Base-by-base conservation (phyloP, 2,329 filamentous ascomycete genomes). In the Myriosclerotinia duriaeana region DNA sequence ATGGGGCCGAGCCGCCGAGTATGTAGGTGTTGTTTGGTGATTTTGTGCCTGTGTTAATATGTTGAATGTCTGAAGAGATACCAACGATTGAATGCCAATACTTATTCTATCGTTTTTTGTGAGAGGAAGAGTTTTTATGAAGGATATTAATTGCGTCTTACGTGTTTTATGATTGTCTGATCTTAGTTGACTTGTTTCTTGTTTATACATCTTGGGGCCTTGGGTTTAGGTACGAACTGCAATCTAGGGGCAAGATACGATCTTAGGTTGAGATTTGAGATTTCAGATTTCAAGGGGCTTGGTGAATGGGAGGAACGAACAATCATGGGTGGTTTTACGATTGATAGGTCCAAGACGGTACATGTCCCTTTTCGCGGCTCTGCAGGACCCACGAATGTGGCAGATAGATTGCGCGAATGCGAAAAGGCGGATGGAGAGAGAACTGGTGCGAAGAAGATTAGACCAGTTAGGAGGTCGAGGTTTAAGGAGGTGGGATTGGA, bases 401-500 rank as follows among this genome's bases (percentile, higher is more conserved):
- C 64, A 52, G 38, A 65, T 38, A 38, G 46, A 26, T 50, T 52
- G 46, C 42, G 63, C 42, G 40, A 58, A 58, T 36, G 36, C 17
- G 53, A 22, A 17, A 50, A 53, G 22, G 50, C 46, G 9, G 22
- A 42, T 34, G 38, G 15, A 34, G 36, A 56, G 54, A 59, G 55
- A 48, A 34, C 46, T 14, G 3, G 44, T 20, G 54, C 26, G 20
- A 61, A 60, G 30, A 60, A 30, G 36, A 34, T 53, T 14, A 65
- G 46, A 3, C 14, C 54, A 9, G 38, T 36, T 22, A 65, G 64
- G 38, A 52, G 9, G 20, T 65, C 64, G 48, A 59, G 46, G n/a
- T 65, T 65, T 66, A 72, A 64, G 61, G 74, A 76, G 61, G 70
- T 72, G 46, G 73, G 73, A 12, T 53, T 76, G 36, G 73, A 76